phyloP scores from a whole-genome alignment of 2,329 filamentous ascomycete species.

The Xylariaceae sp. region DNA sequence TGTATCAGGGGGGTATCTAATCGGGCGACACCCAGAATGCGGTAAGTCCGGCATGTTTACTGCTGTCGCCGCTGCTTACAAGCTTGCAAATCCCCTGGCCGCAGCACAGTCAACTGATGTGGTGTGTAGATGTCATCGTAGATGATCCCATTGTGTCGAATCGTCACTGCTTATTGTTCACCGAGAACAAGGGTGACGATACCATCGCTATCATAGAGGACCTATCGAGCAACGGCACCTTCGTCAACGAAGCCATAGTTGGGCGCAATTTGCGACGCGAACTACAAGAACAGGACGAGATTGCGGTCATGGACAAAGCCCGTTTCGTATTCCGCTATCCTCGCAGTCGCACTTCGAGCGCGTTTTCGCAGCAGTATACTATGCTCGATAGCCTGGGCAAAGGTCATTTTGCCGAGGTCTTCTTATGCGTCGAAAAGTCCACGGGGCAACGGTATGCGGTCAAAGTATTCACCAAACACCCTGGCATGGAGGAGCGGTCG shows the following conservation, averaged over 20 bases:
- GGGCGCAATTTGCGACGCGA: conserved; percentile 90
- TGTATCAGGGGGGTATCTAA: conserved; percentile 75
- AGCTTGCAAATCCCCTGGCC: background rate
- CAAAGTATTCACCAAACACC: conserved; percentile 87
- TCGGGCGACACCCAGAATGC: conserved; percentile 91
- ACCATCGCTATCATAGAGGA: conserved; percentile 80
- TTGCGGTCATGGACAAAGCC: conserved; percentile 78
- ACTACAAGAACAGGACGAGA: conserved; percentile 83
- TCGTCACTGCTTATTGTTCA: conserved; percentile 69
- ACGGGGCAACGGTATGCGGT: conserved; percentile 82
- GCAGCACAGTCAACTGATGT: conserved; percentile 14
- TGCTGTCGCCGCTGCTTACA: too few relatives aligned
- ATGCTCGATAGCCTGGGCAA: conserved; percentile 84
- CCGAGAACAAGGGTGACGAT: conserved; percentile 54
- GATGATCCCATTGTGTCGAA: conserved; percentile 82
- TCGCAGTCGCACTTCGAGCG: conserved; percentile 65
- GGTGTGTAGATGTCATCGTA: conserved; percentile 60
- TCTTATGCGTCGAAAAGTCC: conserved; percentile 80
- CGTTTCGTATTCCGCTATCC: conserved; percentile 93
- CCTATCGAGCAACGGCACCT: conserved; percentile 92
- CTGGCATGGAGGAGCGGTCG: conserved; percentile 75
- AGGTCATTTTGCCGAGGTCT: conserved; percentile 92
- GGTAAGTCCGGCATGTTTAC: conserved; percentile 53
- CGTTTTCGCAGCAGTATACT: conserved; percentile 81
- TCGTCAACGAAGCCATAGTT: conserved; percentile 85